These are phyloP conservation scores for Xylariaceae sp. DNA, from an alignment of 2,329 filamentous ascomycete genomes.

Conservation along the genomic window DNA sequence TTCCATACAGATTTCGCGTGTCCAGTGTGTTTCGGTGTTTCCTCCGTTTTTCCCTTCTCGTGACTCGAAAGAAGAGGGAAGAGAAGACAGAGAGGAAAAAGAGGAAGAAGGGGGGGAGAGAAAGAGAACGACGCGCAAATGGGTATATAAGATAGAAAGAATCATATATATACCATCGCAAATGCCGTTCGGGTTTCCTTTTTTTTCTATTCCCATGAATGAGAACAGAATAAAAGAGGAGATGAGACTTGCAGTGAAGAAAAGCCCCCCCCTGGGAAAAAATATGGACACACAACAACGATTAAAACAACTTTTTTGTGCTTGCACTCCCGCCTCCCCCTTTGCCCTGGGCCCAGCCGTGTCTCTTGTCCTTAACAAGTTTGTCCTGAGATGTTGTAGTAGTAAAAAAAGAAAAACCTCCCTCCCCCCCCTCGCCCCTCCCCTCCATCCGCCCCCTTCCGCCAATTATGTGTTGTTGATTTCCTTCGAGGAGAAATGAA, in stretches of 20 bases:
- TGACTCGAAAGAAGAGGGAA: conserved; percentile 2
- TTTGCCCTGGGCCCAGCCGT: conserved; percentile 2
- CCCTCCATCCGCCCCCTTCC: neutral
- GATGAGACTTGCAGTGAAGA: no score
- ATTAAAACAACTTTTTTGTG: conserved; percentile 6
- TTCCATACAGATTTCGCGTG: conserved; percentile 17
- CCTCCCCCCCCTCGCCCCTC: no score
- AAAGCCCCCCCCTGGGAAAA: no score
- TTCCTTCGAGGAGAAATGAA: neutral
- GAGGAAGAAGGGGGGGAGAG: no score
- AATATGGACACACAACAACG: neutral
- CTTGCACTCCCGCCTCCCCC: neutral
- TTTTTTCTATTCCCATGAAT: no score
- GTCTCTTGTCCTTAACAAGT: neutral
- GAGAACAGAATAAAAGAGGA: no score
- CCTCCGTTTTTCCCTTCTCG: neutral
- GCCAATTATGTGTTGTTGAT: conserved; percentile 4
- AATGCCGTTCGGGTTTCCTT: no score
- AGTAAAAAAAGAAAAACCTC: neutral
- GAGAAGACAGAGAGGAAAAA: conserved; percentile 1
- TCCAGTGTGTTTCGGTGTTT: neutral
- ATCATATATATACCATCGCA: conserved; percentile 8
- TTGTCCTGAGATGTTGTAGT: no score
- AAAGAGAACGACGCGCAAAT: no score
- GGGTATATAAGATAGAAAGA: no score